Base-by-base conservation (phyloP, 495 filamentous ascomycete genomes). In the Penicillium angulare region DNA sequence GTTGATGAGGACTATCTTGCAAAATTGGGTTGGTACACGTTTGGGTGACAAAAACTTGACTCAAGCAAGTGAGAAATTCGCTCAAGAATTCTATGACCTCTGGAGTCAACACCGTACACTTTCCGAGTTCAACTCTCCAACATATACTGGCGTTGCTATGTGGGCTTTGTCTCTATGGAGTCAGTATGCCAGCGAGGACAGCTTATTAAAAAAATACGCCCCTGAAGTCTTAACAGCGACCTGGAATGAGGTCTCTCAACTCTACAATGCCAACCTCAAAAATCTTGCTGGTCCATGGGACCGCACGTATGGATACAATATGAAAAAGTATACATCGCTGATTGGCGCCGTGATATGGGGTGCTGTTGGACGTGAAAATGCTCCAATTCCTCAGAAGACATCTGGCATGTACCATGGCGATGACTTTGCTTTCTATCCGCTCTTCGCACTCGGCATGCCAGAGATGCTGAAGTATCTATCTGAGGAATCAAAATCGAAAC, bases 271-370 rank as follows among this genome's bases (percentile, higher is more conserved):
- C 1, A 51, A 68, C 17, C 29, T 75, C 43, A 61, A 64, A 29
- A 75, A 75, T 27, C 32, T 73, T 20, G 72, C 70, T 22, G 72
- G 72, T 3, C 72, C 72, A 0, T 75, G 72, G 72, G 72, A 75
- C 35, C 64, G 72, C 3, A 62, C 63, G 0, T 75, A 75, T 47
- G 72, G 72, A 0, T 73, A 67, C 47, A 64, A 75, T 36, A 75
- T 75, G 72, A 72, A 68, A 13, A 47, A 59, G 10, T 75, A 75
- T 52, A 57, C 67, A 0, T 65, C 57, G 36, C 61, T 75, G 22
- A 57, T 72, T 50, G 64, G 65, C 1, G 48, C 62, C 13, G 62
- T 66, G 27, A 57, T 75, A 15, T 75, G 72, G 72, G 57, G 63
- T 7, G 24, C 68, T 2, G 50, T 67, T 36, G 70, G 68, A 0